A percentile compares a stretch with the other conserved stretches of the same genome.
Evolutionary conservation across 169 alveolate species (phyloP).

Genomic region (Plasmodium vinckei): DNA sequence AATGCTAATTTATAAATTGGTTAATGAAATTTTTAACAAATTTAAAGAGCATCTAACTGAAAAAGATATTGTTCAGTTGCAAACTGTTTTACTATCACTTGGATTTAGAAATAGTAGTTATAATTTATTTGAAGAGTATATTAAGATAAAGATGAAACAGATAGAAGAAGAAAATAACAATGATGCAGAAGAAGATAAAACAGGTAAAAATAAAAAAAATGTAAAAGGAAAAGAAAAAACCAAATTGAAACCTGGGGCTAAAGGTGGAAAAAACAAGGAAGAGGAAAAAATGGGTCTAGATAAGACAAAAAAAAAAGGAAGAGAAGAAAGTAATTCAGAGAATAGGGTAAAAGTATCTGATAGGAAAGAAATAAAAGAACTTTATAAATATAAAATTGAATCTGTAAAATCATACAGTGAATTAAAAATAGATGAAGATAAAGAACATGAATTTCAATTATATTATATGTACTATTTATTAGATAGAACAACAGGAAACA

Average conservation of each 20-base stretch:
- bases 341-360: not conserved
- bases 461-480: constrained; percentile 89
- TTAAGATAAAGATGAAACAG: constrained; percentile 76
- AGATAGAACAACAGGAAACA: constrained; percentile 89
- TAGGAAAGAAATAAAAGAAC: constrained; percentile 13
- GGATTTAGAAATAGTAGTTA: constrained; percentile 81
- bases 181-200: constrained; percentile 25
- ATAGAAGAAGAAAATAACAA: constrained; percentile 21
- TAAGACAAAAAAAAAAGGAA: constrained; percentile 50
- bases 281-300: constrained; percentile 5
- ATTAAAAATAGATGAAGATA: constrained; percentile 76
- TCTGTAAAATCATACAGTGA: constrained; percentile 35
- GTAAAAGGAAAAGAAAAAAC: constrained; percentile 32
- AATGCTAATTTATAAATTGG: constrained; percentile 50
- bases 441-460: constrained; percentile 84
- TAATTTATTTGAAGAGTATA: constrained; percentile 82
- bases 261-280: constrained; percentile 75
- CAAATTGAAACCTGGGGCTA: constrained; percentile 62
- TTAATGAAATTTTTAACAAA: constrained; percentile 72
- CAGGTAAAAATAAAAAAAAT: constrained; percentile 58
- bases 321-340: constrained; percentile 44
- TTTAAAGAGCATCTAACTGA: constrained; percentile 55
- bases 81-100: constrained; percentile 71
- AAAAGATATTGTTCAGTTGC: constrained; percentile 71
- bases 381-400: constrained; percentile 50